phyloP scores from a whole-genome alignment of 2,329 filamentous ascomycete genomes.

The Beauveria sp. region DNA sequence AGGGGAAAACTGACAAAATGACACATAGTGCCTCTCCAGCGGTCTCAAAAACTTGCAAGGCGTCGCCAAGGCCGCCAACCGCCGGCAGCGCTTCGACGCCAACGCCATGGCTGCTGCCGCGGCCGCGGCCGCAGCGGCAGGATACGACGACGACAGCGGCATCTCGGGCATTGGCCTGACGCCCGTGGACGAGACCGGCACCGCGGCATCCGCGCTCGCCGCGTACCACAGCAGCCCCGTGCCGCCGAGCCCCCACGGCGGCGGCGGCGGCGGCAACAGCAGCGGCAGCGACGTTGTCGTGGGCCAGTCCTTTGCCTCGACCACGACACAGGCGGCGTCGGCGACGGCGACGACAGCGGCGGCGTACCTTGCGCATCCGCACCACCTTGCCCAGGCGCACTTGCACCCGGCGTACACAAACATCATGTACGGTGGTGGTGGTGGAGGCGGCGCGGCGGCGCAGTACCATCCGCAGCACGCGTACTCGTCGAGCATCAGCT shows the following conservation, averaged over 20 bases:
- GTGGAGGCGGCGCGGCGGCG: not conserved
- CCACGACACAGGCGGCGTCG: not conserved
- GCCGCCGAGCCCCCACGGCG: not conserved
- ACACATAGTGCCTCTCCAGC: constrained; percentile 66
- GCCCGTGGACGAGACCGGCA: constrained; percentile 51
- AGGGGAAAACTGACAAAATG: too few relatives aligned
- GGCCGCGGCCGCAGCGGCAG: constrained; percentile 23
- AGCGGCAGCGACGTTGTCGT: not conserved
- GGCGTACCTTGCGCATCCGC: constrained; percentile 1
- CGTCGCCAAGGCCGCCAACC: constrained; percentile 56
- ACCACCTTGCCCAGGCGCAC: constrained; percentile 1
- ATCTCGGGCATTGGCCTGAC: constrained; percentile 55
- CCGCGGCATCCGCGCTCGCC: not conserved
- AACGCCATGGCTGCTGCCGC: constrained; percentile 4
- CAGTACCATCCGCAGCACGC: constrained; percentile 34
- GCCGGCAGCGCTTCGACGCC: constrained; percentile 54
- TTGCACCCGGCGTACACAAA: not conserved
- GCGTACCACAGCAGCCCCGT: constrained; percentile 1
- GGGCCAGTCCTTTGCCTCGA: not conserved
- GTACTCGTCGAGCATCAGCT: constrained; percentile 49
- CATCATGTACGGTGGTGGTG: not conserved
- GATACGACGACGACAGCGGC: constrained; percentile 64
- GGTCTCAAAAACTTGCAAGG: constrained; percentile 74
- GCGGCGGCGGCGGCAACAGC: not conserved
- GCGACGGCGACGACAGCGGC: not conserved